These are phyloP conservation scores for Starmera dryadoides DNA, from an alignment of 805 yeast genomes.

Conservation along the genomic window DNA sequence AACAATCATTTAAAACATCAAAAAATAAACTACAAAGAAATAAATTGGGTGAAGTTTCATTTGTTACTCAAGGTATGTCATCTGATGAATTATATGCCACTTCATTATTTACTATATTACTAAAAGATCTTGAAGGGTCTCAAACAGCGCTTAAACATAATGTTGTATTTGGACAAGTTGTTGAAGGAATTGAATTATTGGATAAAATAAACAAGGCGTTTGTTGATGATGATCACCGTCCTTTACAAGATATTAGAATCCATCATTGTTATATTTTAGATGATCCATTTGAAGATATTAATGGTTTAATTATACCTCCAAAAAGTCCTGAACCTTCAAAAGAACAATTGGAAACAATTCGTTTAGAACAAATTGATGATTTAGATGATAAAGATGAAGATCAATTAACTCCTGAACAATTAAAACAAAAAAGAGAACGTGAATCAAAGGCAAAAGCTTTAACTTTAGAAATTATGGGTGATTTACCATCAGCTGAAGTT, in stretches of 20 bases:
- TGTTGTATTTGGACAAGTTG: constrained; percentile 41
- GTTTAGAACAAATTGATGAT: constrained; percentile 19
- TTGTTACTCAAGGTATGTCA: constrained; percentile 11
- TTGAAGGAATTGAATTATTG: constrained; percentile 42
- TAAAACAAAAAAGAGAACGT: constrained; percentile 19
- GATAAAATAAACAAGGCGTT: constrained; percentile 33
- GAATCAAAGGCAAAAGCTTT: constrained; percentile 48
- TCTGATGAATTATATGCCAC: constrained; percentile 18
- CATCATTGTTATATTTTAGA: constrained; percentile 41
- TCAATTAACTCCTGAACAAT: constrained; percentile 20
- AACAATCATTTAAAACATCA: constrained; percentile 11
- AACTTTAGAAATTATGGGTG: constrained; percentile 58
- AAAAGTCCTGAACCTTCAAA: constrained; percentile 30
- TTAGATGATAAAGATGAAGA: constrained; percentile 16
- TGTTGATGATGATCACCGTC: constrained; percentile 32
- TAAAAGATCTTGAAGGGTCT: constrained; percentile 21
- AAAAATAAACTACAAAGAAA: constrained; percentile 20
- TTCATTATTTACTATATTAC: constrained; percentile 30
- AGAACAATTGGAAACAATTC: constrained; percentile 25
- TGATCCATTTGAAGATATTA: constrained; percentile 43
- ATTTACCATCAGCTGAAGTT: constrained; percentile 48
- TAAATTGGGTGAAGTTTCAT: constrained; percentile 28
- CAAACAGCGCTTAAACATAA: constrained; percentile 7
- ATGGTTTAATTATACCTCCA: constrained; percentile 15
- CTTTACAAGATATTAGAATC: constrained; percentile 44